Percentiles rank a stretch among this genome's conserved stretches.
These are phyloP conservation scores for Pythium pyrilobum DNA, from an alignment of 352 stramenopile genomes.

Conservation along the genomic window DNA sequence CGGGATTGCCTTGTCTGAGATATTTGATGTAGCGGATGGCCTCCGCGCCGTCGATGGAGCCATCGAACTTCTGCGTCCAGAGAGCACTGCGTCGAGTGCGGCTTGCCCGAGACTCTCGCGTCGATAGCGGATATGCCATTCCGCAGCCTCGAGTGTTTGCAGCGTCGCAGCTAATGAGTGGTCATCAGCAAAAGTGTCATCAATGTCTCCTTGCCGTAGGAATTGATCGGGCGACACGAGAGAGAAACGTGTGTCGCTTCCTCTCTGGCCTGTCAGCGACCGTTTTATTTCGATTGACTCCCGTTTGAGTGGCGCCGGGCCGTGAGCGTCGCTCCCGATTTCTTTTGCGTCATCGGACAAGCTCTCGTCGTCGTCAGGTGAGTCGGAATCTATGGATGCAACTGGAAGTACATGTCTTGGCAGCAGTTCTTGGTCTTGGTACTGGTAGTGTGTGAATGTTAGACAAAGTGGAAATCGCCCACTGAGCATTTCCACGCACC, in stretches of 20 bases:
- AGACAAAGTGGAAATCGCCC: too few relatives aligned
- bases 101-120: constrained; percentile 25
- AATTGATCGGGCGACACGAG: neutral
- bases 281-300: too few relatives aligned
- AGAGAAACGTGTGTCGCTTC: too few relatives aligned
- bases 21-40: neutral
- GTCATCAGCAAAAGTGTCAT: too few relatives aligned
- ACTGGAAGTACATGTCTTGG: neutral
- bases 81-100: constrained; percentile 17
- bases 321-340: too few relatives aligned
- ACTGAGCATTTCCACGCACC: constrained; percentile 20
- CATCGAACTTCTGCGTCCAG: neutral
- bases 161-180: constrained; percentile 22
- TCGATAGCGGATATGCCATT: constrained; percentile 40
- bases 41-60: neutral
- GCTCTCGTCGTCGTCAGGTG: too few relatives aligned
- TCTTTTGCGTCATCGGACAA: too few relatives aligned
- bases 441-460: constrained; percentile 5
- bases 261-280: too few relatives aligned
- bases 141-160: constrained; percentile 36
- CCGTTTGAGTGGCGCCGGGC: too few relatives aligned
- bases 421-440: constrained; percentile 24
- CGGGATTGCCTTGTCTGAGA: neutral
- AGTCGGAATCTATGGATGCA: too few relatives aligned
- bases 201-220: neutral